Conservation (phyloP, 805 yeast species). For the Metschnikowia noctiluminum region DNA sequence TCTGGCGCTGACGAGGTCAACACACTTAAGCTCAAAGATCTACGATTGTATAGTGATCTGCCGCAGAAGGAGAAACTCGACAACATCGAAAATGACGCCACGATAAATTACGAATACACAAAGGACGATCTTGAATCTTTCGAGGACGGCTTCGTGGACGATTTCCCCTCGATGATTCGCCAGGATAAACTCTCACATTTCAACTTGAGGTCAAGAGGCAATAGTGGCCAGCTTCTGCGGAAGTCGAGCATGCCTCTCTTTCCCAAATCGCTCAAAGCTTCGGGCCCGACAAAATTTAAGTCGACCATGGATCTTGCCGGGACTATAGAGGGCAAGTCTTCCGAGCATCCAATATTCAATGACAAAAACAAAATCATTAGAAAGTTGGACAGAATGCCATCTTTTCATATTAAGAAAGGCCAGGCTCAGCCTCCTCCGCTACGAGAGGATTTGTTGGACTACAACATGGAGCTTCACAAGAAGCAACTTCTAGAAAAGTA, state of each 20-base stretch:
- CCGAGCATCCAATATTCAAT: conserved; percentile 29
- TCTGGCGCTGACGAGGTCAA: conserved; percentile 19
- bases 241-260: conserved; percentile 24
- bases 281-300: conserved; percentile 25
- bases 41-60: conserved; percentile 13
- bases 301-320: conserved; percentile 32
- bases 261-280: conserved; percentile 12
- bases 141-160: conserved; percentile 35
- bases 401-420: conserved; percentile 25
- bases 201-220: not conserved
- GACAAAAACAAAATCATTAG: conserved; percentile 32
- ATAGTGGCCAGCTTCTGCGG: conserved; percentile 6
- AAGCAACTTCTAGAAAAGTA: conserved; percentile 30
- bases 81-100: conserved; percentile 30
- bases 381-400: conserved; percentile 41
- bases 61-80: conserved; percentile 16
- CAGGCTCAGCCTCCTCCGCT: not conserved
- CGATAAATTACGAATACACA: conserved; percentile 35
- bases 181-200: conserved; percentile 15
- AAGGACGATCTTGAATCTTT: conserved; percentile 36
- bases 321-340: conserved; percentile 4
- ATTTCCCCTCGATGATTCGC: conserved; percentile 9
- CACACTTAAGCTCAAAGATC: conserved; percentile 31
- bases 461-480: conserved; percentile 22
- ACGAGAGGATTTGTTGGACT: conserved; percentile 13